These are phyloP conservation scores for Phytopythium kandeliae DNA, from an alignment of 352 stramenopile species.

Conservation along the genomic window DNA sequence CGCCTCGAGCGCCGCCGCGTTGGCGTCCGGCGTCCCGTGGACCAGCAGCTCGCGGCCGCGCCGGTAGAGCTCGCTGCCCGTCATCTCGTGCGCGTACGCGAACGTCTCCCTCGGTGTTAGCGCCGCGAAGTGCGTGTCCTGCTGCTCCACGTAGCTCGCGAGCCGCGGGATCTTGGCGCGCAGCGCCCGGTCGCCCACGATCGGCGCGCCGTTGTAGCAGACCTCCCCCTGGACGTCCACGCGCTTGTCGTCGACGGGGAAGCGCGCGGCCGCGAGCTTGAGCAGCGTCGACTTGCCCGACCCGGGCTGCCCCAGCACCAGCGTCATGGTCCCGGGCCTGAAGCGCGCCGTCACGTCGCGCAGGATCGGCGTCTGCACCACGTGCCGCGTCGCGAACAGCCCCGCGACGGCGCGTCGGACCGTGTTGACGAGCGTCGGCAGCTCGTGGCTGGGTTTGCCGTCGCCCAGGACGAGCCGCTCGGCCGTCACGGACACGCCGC, in stretches of 20 bases:
- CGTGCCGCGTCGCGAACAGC: constrained; percentile 9
- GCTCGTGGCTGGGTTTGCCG: constrained; percentile 2
- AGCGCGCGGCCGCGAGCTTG: constrained; percentile 21
- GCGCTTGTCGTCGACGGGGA: constrained; percentile 15
- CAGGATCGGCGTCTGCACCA: constrained; percentile 19
- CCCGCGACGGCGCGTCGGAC: constrained; percentile 5
- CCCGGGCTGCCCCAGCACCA: constrained; percentile 19
- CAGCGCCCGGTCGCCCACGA: constrained; percentile 4
- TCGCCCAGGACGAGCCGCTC: constrained; percentile 7
- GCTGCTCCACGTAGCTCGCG: constrained; percentile 21
- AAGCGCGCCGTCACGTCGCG: constrained; percentile 16
- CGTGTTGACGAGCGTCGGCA: constrained; percentile 25
- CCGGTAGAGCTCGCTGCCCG: constrained; percentile 13
- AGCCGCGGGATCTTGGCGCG: constrained; percentile 8
- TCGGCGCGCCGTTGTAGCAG: constrained; percentile 15
- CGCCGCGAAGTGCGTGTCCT: constrained; percentile 77
- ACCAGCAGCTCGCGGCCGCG: constrained; percentile 13
- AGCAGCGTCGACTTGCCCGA: constrained; percentile 37
- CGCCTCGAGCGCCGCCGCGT: constrained; percentile 15
- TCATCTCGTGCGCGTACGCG: constrained; percentile 63
- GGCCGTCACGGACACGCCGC: constrained; percentile 4
- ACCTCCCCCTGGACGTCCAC: constrained; percentile 16
- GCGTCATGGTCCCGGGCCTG: constrained; percentile 18
- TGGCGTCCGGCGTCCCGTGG: constrained; percentile 17
- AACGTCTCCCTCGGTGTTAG: constrained; percentile 66